Percentiles rank a stretch among this genome's conserved stretches.
phyloP scores from a whole-genome alignment of 2,329 filamentous ascomycete species.

The Ceratocystis lukuohia region DNA sequence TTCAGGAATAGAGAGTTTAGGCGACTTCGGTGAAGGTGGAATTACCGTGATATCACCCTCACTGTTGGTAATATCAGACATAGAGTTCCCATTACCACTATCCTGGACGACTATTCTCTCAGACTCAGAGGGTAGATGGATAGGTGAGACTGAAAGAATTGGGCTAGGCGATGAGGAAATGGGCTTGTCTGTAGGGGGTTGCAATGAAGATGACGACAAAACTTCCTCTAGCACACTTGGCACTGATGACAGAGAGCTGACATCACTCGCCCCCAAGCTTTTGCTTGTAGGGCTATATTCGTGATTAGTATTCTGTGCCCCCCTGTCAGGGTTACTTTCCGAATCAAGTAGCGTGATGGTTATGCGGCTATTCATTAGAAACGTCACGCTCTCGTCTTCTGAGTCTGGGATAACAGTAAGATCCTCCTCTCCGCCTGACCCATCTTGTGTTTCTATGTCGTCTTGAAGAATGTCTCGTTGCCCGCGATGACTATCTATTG shows the following conservation, averaged over 20 bases:
- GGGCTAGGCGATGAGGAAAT: neutral
- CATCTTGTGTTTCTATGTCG: slow-evolving; percentile 16
- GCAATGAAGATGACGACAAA: neutral
- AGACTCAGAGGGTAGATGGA: neutral
- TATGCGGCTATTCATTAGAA: neutral
- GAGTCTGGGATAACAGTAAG: slow-evolving; percentile 19
- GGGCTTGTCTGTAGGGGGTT: neutral
- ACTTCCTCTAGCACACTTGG: neutral
- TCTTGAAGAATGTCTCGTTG: slow-evolving; percentile 15
- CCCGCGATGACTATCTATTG: slow-evolving; percentile 15
- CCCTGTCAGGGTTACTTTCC: neutral
- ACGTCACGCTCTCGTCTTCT: slow-evolving; percentile 11
- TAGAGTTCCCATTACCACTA: neutral
- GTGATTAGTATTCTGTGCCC: neutral
- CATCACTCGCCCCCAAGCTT: neutral
- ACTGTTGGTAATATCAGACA: slow-evolving; percentile 5
- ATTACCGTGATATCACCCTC: slow-evolving; percentile 6
- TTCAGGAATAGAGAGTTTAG: neutral
- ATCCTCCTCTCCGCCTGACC: slow-evolving; percentile 15
- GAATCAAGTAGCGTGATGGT: neutral
- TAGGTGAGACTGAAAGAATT: neutral
- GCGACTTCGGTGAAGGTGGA: neutral
- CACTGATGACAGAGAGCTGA: neutral
- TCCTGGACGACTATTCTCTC: neutral
- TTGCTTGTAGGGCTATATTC: neutral